phyloP scores from a whole-genome alignment of 2,329 filamentous ascomycete genomes.

The Claviceps lovelessii region DNA sequence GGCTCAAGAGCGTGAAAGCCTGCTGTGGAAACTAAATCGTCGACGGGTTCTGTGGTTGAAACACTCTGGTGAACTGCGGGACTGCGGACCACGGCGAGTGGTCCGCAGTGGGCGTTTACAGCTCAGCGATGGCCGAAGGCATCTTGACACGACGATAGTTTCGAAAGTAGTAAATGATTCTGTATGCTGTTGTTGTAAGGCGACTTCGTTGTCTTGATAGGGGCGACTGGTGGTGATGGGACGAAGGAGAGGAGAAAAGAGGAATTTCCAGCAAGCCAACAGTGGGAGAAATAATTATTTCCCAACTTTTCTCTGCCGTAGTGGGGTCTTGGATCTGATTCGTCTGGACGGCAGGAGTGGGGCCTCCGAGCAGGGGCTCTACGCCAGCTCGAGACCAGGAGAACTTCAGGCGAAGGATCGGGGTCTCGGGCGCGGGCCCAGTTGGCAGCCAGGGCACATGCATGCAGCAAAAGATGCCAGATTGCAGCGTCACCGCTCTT shows the following conservation, averaged over 20 bases:
- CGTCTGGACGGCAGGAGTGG: constrained; percentile 1
- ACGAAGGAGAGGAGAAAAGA: constrained; percentile 15
- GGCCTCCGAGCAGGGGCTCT: constrained; percentile 2
- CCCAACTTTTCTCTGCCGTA: constrained; percentile 9
- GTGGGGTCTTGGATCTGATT: constrained; percentile 13
- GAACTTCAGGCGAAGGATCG: not conserved
- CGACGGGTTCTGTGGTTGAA: constrained; percentile 31
- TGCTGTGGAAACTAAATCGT: constrained; percentile 51
- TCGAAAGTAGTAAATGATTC: constrained; percentile 21
- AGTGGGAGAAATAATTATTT: constrained; percentile 8
- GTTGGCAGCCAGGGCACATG: not conserved
- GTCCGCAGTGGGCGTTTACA: constrained; percentile 82
- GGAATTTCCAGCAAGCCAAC: constrained; percentile 6
- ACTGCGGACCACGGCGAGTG: constrained; percentile 50
- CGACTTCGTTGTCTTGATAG: constrained; percentile 52
- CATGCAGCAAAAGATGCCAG: not conserved
- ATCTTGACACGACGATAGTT: constrained; percentile 59
- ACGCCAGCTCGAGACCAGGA: not conserved
- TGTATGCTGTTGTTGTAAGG: constrained; percentile 19
- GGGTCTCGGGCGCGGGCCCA: not conserved
- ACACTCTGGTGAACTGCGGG: constrained; percentile 70
- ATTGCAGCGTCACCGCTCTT: constrained; percentile 2
- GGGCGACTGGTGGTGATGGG: constrained; percentile 18
- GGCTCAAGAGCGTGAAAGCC: constrained; percentile 31
- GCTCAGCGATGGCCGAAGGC: constrained; percentile 72